These are phyloP conservation scores for Pezicula carpinea DNA, from an alignment of 2,329 filamentous ascomycete genomes.

Conservation along the genomic window DNA sequence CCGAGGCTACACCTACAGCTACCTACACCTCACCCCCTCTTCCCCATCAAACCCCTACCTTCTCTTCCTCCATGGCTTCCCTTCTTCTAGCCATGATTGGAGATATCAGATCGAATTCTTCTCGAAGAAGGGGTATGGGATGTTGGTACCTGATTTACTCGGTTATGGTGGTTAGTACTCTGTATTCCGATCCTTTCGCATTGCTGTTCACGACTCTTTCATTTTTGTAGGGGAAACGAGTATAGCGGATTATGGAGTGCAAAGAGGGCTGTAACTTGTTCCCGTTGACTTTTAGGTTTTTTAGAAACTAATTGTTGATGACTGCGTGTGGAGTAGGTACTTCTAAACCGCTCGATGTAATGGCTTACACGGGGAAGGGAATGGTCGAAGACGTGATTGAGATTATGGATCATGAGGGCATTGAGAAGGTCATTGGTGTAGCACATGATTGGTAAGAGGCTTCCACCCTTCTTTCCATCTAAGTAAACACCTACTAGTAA, in stretches of 20 bases:
- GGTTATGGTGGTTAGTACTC: constrained; percentile 42
- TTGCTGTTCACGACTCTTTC: too few relatives aligned
- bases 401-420: constrained; percentile 23
- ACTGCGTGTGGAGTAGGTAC: constrained; percentile 35
- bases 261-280: too few relatives aligned
- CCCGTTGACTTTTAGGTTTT: too few relatives aligned
- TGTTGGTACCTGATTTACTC: constrained; percentile 52
- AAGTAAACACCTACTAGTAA: too few relatives aligned
- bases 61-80: constrained; percentile 39
- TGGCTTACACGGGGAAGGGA: constrained; percentile 26
- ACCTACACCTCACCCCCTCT: background rate
- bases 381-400: constrained; percentile 30
- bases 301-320: too few relatives aligned
- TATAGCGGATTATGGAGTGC: too few relatives aligned
- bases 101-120: constrained; percentile 38
- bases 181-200: too few relatives aligned
- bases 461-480: background rate
- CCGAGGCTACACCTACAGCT: background rate
- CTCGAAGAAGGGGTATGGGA: constrained; percentile 33
- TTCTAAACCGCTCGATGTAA: constrained; percentile 26
- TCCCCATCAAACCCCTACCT: constrained; percentile 25
- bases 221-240: too few relatives aligned
- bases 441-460: constrained; percentile 10
- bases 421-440: constrained; percentile 9
- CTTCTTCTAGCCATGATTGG: constrained; percentile 36